These are phyloP conservation scores for Tetraselmis chui DNA, from an alignment of 139 green algal genomes.

Conservation along the genomic window DNA sequence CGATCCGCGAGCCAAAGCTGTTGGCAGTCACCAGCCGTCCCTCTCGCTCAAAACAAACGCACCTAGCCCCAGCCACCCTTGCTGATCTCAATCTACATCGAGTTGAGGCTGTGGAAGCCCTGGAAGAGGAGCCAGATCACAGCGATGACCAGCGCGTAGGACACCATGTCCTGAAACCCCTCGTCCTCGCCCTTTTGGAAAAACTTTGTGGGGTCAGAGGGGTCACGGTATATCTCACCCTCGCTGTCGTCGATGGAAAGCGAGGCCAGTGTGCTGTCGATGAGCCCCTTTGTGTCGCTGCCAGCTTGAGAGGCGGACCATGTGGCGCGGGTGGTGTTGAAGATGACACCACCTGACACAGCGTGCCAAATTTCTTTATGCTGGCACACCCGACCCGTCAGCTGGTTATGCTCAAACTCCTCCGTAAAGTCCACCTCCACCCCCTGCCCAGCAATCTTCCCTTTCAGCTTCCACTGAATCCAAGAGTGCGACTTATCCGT, in stretches of 20 bases:
- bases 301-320: conserved; percentile 36
- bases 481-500: conserved; percentile 34
- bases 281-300: conserved; percentile 6
- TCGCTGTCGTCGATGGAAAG: conserved; percentile 28
- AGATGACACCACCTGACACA: conserved; percentile 4
- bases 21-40: too few species aligned
- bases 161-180: not conserved
- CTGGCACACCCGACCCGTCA: conserved; percentile 53
- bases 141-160: not conserved
- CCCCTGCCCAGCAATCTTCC: conserved; percentile 21
- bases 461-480: conserved; percentile 43
- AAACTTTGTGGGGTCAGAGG: conserved; percentile 44
- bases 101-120: not conserved
- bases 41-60: too few species aligned
- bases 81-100: too few species aligned
- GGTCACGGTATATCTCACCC: conserved; percentile 16
- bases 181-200: conserved; percentile 34
- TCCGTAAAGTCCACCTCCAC: conserved; percentile 21
- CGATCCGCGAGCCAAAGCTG: too few species aligned
- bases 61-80: too few species aligned
- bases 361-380: conserved; percentile 48
- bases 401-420: conserved; percentile 49
- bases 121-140: not conserved
- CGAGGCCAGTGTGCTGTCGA: conserved; percentile 14
- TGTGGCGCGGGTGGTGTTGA: conserved; percentile 12